Evolutionary conservation across 352 stramenopile genomes (phyloP).

Genomic region (Phytopythium aichiense): DNA sequence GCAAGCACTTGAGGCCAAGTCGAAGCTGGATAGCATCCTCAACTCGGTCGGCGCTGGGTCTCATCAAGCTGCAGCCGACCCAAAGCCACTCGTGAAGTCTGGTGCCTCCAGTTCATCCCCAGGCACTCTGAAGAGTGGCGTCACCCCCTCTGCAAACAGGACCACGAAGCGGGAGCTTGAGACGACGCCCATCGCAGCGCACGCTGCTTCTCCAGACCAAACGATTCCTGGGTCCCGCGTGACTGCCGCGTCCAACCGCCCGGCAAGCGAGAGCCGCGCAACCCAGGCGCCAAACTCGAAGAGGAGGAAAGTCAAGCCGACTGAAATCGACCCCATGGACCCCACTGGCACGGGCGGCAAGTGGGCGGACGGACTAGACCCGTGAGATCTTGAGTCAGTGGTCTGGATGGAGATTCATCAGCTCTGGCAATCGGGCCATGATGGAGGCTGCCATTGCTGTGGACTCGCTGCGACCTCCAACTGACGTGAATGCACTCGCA

Average conservation of each 20-base stretch:
- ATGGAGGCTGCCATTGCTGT: no score
- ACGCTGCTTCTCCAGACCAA: background rate
- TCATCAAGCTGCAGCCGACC: conserved; percentile 1
- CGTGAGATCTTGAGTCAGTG: background rate
- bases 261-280: background rate
- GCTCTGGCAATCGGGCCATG: background rate
- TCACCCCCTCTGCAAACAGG: background rate
- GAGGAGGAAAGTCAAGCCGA: background rate
- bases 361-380: conserved; percentile 19
- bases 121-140: background rate
- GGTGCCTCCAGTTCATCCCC: background rate
- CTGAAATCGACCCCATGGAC: conserved; percentile 18
- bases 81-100: background rate
- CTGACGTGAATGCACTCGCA: background rate
- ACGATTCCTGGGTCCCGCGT: background rate
- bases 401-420: background rate
- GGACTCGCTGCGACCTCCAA: no score
- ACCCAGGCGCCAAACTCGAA: background rate
- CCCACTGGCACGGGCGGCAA: conserved; percentile 19
- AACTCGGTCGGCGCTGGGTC: conserved; percentile 3
- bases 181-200: background rate
- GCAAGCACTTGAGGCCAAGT: conserved; percentile 55
- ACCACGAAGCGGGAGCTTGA: background rate
- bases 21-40: conserved; percentile 55
- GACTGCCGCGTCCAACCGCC: background rate